Evolutionary conservation across 352 stramenopile genomes (phyloP), one percentile per base, ranked within the genome.

Genomic region (Phytopythium mirpurense): DNA sequence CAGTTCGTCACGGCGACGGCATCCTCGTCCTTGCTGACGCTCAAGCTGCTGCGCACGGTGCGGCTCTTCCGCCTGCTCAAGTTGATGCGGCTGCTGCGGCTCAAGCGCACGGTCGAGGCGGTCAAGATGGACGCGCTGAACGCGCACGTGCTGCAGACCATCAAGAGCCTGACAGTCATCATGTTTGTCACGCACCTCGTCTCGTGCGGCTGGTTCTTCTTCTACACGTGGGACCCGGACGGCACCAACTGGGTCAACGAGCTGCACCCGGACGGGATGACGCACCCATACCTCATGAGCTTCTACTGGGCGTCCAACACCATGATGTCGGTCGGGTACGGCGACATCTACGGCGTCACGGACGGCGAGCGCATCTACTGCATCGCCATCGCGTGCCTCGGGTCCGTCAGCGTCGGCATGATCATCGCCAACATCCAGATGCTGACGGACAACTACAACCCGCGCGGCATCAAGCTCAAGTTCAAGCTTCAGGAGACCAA

Each of bases 281-380:
- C 53, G 37, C 67, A 74, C 34, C 83, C 92, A 46, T 97, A 97
- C 61, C 62, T 97, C 14, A 80, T 88, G 11, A 86, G 78, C 59
- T 91, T 97, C 52, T 97, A 97, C 67, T 97, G 86, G 88, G 92
- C 93, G 29, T 85, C 91, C 0, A 94, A 94, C 45, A 97, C 88
- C 9, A 96, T 97, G 73, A 97, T 97, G 86, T 94, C 86, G 0
- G 86, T 97, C 31, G 88, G 90, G 0, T 97, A 97, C 51, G 90
- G 90, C 18, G 90, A 97, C 34, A 93, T 97, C 42, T 87, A 78
- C 34, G 80, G 78, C 3, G 68, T 93, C 45, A 96, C 82, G 0
- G 78, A 92, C 34, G 59, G 54, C 21, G 87, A 97, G 52, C 68
- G 87, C 2, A 27, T 92, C 2, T 96, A 94, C 61, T 87, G 86